These are phyloP conservation scores for Staphylotrichum longicolle DNA, from an alignment of 495 filamentous ascomycete species.

Conservation along the genomic window DNA sequence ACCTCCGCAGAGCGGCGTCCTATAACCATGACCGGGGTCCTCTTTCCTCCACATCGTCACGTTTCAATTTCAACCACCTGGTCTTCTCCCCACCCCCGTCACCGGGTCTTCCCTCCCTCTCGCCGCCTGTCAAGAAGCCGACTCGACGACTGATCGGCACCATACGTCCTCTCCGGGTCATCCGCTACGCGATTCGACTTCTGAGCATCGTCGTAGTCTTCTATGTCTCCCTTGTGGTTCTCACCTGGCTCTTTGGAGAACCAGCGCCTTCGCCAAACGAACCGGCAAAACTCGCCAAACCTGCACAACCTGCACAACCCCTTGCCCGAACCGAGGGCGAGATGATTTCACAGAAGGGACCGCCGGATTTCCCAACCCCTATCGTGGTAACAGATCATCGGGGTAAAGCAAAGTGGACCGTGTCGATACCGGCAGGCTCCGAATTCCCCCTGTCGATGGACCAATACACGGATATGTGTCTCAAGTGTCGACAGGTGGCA, in stretches of 20 bases:
- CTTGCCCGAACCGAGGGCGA: constrained; percentile 35
- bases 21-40: constrained; percentile 51
- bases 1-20: constrained; percentile 49
- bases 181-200: constrained; percentile 47
- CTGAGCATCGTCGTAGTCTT: constrained; percentile 39
- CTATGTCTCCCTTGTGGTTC: constrained; percentile 31
- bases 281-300: background rate
- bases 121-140: constrained; percentile 59
- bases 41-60: constrained; percentile 53
- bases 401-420: constrained; percentile 63
- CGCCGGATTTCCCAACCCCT: constrained; percentile 57
- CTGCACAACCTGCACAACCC: constrained; percentile 25
- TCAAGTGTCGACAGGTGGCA: constrained; percentile 54
- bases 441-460: constrained; percentile 57
- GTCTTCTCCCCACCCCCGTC: constrained; percentile 62
- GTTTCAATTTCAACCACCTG: constrained; percentile 61
- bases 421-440: constrained; percentile 59
- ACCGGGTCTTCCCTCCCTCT: constrained; percentile 60
- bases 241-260: constrained; percentile 27
- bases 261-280: constrained; percentile 21
- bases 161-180: constrained; percentile 47
- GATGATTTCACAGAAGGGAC: constrained; percentile 49
- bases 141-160: constrained; percentile 30
- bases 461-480: constrained; percentile 61
- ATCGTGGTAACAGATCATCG: constrained; percentile 57